These are phyloP conservation scores for Lithohypha guttulata DNA, from an alignment of 2,329 filamentous ascomycete species.

Conservation along the genomic window DNA sequence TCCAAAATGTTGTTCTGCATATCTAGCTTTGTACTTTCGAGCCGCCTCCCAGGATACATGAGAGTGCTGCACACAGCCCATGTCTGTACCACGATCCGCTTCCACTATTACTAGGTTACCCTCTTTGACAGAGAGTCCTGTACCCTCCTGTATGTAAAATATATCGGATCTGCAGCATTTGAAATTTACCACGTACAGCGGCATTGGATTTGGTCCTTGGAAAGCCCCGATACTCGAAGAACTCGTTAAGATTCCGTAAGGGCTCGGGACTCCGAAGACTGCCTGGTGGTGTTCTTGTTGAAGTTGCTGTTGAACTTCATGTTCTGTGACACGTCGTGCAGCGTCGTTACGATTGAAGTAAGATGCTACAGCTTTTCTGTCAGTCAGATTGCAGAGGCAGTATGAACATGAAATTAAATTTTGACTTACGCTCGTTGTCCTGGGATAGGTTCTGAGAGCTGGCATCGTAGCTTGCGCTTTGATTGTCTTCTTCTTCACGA, in stretches of 20 bases:
- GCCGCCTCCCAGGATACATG: constrained; percentile 82
- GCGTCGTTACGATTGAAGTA: constrained; percentile 31
- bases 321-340: constrained; percentile 28
- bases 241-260: constrained; percentile 1
- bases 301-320: constrained; percentile 28
- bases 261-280: constrained; percentile 6
- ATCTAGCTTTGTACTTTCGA: constrained; percentile 80
- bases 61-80: constrained; percentile 82
- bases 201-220: constrained; percentile 45
- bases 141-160: constrained; percentile 94
- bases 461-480: constrained; percentile 3
- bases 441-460: not conserved
- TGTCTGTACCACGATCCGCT: constrained; percentile 87
- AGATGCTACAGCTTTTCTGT: constrained; percentile 31
- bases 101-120: constrained; percentile 96
- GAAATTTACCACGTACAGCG: constrained; percentile 84
- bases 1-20: constrained; percentile 89
- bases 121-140: constrained; percentile 76
- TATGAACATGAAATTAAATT: not conserved
- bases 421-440: constrained; percentile 8
- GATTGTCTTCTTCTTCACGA: constrained; percentile 4
- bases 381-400: constrained; percentile 26
- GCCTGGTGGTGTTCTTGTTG: constrained; percentile 10
- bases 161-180: constrained; percentile 93
- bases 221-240: constrained; percentile 16